These are phyloP conservation scores for Annona cherimola DNA, from an alignment of 164 flowering plant genomes.

Conservation along the genomic window DNA sequence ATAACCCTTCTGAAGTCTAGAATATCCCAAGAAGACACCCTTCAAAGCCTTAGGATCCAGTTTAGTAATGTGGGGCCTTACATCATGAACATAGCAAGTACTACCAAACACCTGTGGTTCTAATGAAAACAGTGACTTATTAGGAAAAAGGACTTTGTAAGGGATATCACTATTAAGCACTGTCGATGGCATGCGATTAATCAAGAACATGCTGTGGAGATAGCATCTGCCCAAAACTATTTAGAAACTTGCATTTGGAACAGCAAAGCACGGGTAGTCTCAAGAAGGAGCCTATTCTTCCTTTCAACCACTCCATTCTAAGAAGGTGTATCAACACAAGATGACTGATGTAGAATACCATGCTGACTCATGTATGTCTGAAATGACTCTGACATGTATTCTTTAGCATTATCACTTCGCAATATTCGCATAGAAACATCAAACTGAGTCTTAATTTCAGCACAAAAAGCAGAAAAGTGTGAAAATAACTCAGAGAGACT, in stretches of 20 bases:
- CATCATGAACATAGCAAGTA: neutral
- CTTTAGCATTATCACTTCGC: constrained; percentile 1
- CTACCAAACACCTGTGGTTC: constrained; percentile 2
- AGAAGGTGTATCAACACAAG: neutral
- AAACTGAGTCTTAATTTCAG: constrained; percentile 3
- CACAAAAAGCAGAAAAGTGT: neutral
- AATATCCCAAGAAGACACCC: constrained; percentile 7
- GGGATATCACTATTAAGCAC: neutral
- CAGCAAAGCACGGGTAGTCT: neutral
- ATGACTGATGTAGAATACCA: neutral
- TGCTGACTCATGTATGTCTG: neutral
- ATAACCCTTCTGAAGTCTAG: neutral
- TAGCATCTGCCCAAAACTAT: neutral
- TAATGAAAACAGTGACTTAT: neutral
- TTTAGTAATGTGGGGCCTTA: neutral
- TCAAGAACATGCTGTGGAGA: neutral
- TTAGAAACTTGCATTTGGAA: neutral
- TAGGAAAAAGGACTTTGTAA: neutral
- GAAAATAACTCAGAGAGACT: neutral
- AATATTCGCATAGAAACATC: neutral
- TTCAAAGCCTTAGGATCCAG: constrained; percentile 2
- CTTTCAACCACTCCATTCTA: constrained; percentile 1
- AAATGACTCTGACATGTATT: neutral
- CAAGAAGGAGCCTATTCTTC: constrained; percentile 2
- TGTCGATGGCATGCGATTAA: neutral